Conservation (phyloP, 2,329 filamentous ascomycete species). For the Graphium sp. region DNA sequence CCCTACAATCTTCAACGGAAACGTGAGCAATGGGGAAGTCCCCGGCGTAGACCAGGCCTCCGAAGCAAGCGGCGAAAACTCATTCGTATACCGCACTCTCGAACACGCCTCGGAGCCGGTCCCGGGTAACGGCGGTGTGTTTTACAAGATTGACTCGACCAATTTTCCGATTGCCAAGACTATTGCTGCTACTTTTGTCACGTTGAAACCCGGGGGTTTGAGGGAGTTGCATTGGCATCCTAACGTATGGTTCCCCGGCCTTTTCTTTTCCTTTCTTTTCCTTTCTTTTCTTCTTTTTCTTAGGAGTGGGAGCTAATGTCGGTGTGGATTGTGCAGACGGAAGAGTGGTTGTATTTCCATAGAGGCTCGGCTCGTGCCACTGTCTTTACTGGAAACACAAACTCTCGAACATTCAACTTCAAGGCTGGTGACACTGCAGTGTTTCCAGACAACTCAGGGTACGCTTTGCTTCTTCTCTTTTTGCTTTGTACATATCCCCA, state of each 20-base stretch:
- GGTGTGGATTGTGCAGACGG: slow-evolving; percentile 25
- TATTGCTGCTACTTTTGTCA: slow-evolving; percentile 47
- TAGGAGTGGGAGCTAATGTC: background rate
- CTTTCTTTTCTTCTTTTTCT: background rate
- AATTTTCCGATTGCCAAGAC: slow-evolving; percentile 52
- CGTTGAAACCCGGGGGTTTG: slow-evolving; percentile 43
- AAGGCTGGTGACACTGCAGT: slow-evolving; percentile 49
- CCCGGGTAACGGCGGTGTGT: slow-evolving; percentile 42
- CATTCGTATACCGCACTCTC: slow-evolving; percentile 44
- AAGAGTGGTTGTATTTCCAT: slow-evolving; percentile 60
- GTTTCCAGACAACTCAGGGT: slow-evolving; percentile 48
- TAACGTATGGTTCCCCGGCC: slow-evolving; percentile 32
- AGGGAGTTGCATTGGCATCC: slow-evolving; percentile 57
- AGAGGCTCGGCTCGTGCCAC: slow-evolving; percentile 43
- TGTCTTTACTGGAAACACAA: slow-evolving; percentile 43
- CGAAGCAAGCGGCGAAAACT: slow-evolving; percentile 35
- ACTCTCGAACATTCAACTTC: slow-evolving; percentile 51
- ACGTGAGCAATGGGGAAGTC: slow-evolving; percentile 28
- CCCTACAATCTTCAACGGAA: slow-evolving; percentile 40
- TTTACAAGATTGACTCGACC: slow-evolving; percentile 47
- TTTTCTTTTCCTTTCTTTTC: background rate
- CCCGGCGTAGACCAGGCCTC: slow-evolving; percentile 17
- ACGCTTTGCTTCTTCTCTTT: slow-evolving; percentile 8
- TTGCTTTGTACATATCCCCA: too few relatives aligned
- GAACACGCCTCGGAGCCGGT: slow-evolving; percentile 37